Base-by-base conservation (phyloP, 352 stramenopile genomes). In the Phytophthora multivora region DNA sequence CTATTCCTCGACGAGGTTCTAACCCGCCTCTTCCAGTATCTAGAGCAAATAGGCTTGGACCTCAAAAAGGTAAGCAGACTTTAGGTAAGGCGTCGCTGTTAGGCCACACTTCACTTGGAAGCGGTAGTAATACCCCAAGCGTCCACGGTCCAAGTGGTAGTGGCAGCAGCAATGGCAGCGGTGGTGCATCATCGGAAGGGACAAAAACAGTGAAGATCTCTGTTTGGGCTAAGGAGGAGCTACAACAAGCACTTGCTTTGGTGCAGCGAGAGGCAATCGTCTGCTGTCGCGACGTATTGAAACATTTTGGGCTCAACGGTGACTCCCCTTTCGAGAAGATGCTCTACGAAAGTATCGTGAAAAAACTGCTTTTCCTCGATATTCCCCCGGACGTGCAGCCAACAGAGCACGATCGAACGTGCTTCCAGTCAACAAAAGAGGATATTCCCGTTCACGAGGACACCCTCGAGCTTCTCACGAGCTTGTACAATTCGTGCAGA, bases 401-500 rank as follows among this genome's bases (percentile, higher is more conserved):
- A 0, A 94, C 87, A 0, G 87, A 96, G 33, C 87, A 96, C 21
- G 87, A 96, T 61, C 83, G 85, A 19, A 88, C 81, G n/a, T 94
- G 83, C 38, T 96, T 93, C 36, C 50, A 88, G 51, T 91, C 85
- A 2, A 91, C 84, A 8, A 90, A 93, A 66, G 87, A 94, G 51
- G 68, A 89, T 26, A 90, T 96, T 33, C 87, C 87, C 21, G 63
- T 94, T 8, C 87, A 96, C 33, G 72, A 88, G 63, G 80, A 90
- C 23, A 87, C 80, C 16, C 63, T 96, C 4, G 73, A 77, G 21
- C 57, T 86, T 41, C 56, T 96, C 5, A 78, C 75, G 9, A 66
- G 40, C 8, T 54, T 96, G n/a, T 88, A 80, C 41, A 82, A 73
- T 25, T 79, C 75, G 1, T 92, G 81, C 43, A 64, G 63, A 43